A percentile compares a stretch with the other conserved stretches of the same genome.
These are phyloP conservation scores for Chenopodium berlandieri DNA, from an alignment of 148 eudicot species.

Conservation along the genomic window DNA sequence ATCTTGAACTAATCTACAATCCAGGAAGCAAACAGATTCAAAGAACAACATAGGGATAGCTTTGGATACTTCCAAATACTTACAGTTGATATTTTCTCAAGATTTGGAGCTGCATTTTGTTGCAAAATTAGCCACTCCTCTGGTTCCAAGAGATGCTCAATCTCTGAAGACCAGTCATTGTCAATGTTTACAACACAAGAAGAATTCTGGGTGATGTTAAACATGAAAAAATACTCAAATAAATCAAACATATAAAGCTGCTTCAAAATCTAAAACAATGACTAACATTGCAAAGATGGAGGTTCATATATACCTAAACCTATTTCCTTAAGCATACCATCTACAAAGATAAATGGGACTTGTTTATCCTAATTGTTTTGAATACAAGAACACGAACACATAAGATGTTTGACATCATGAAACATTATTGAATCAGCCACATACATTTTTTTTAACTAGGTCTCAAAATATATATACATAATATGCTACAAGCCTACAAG, in stretches of 20 bases:
- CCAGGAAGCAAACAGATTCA: neutral
- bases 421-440: neutral
- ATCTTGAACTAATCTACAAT: neutral
- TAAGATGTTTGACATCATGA: neutral
- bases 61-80: slow-evolving; percentile 22
- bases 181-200: slow-evolving; percentile 8
- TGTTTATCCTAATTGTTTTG: no score
- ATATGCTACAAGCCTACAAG: neutral
- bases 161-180: slow-evolving; percentile 35
- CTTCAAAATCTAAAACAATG: neutral
- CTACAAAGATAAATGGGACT: no score
- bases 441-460: neutral
- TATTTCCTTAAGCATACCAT: neutral
- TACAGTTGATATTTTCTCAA: slow-evolving; percentile 78
- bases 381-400: no score
- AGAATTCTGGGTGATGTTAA: neutral
- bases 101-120: slow-evolving; percentile 55
- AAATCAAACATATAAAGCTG: neutral
- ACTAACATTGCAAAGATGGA: neutral
- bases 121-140: slow-evolving; percentile 68
- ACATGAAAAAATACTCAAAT: neutral
- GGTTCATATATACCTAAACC: neutral
- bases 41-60: neutral
- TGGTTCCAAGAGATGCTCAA: slow-evolving; percentile 65
- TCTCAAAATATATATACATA: neutral